Percentiles rank a stretch among this genome's conserved stretches.
phyloP scores from a whole-genome alignment of 352 stramenopile genomes.

The Phytophthora meadii region DNA sequence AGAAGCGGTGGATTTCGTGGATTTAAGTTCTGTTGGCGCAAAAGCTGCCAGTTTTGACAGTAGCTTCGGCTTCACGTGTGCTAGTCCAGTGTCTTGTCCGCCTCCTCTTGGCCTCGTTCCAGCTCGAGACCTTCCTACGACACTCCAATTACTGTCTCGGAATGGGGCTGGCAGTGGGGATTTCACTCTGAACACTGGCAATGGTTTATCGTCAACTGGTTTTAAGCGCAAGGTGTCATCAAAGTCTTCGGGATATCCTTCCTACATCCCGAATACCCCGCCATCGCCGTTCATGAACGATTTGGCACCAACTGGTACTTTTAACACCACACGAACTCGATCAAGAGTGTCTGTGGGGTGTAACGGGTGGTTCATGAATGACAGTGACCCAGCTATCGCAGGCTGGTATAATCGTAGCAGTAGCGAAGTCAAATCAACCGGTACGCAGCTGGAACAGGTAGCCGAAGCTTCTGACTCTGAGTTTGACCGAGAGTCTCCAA shows the following conservation, averaged over 20 bases:
- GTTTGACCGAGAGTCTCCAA: conserved; percentile 12
- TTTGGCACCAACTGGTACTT: conserved; percentile 6
- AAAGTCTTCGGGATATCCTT: conserved; percentile 21
- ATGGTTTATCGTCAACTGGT: conserved; percentile 22
- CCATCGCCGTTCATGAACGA: conserved; percentile 31
- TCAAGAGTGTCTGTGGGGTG: conserved; percentile 43
- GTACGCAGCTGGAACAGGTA: conserved; percentile 14
- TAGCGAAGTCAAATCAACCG: conserved; percentile 15
- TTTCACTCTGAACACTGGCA: conserved; percentile 8
- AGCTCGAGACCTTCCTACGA: conserved; percentile 13
- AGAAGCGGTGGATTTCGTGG: not conserved
- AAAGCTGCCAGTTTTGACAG: conserved; percentile 22
- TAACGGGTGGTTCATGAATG: conserved; percentile 37
- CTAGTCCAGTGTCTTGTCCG: conserved; percentile 26
- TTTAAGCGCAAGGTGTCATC: conserved; percentile 28
- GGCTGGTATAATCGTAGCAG: conserved; percentile 30
- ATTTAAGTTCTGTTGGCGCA: conserved; percentile 15
- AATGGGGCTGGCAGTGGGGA: conserved; percentile 9
- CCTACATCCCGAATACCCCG: conserved; percentile 20
- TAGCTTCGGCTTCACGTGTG: conserved; percentile 21
- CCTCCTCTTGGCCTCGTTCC: conserved; percentile 23
- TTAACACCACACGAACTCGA: conserved; percentile 25
- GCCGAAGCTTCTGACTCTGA: conserved; percentile 10
- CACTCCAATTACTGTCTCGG: conserved; percentile 22
- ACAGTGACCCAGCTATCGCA: conserved; percentile 25